Evolutionary conservation across 495 filamentous ascomycete genomes (phyloP).

Genomic region (Coniosporium apollinis): DNA sequence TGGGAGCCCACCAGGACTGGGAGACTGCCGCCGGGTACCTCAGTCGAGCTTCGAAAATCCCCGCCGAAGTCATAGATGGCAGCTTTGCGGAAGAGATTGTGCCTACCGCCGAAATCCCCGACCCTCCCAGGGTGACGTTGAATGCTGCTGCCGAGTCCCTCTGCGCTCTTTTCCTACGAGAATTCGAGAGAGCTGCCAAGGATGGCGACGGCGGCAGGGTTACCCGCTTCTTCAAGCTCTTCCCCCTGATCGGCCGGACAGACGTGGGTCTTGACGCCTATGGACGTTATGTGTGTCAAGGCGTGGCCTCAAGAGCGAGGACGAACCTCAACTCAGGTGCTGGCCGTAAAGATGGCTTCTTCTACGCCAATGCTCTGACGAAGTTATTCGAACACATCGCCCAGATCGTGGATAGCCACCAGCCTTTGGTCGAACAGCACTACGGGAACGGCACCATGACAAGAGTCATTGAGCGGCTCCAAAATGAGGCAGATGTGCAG

Average conservation of each 20-base stretch:
- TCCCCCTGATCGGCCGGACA: constrained; percentile 80
- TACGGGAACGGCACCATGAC: constrained; percentile 87
- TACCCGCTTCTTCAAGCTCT: constrained; percentile 94
- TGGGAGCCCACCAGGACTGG: constrained; percentile 98
- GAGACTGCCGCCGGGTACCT: constrained; percentile 87
- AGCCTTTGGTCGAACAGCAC: constrained; percentile 75
- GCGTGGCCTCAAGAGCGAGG: constrained; percentile 69
- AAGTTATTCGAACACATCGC: constrained; percentile 95
- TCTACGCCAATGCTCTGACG: constrained; percentile 82
- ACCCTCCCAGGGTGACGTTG: constrained; percentile 74
- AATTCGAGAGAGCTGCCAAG: constrained; percentile 83
- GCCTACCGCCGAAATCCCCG: constrained; percentile 86
- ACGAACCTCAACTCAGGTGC: constrained; percentile 52
- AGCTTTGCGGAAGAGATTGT: constrained; percentile 88
- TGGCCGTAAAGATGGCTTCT: constrained; percentile 52
- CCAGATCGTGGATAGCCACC: constrained; percentile 83
- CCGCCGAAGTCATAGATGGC: constrained; percentile 58
- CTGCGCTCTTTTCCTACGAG: constrained; percentile 75
- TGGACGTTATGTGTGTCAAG: constrained; percentile 85
- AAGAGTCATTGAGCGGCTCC: constrained; percentile 85
- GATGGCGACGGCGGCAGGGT: constrained; percentile 74
- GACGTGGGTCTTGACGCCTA: constrained; percentile 89
- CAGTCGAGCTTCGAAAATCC: constrained; percentile 63
- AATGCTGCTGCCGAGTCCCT: constrained; percentile 73
- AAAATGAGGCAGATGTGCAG: constrained; percentile 89